phyloP scores from a whole-genome alignment of 2,329 filamentous ascomycete species.

The Tricladium varicosporioides region DNA sequence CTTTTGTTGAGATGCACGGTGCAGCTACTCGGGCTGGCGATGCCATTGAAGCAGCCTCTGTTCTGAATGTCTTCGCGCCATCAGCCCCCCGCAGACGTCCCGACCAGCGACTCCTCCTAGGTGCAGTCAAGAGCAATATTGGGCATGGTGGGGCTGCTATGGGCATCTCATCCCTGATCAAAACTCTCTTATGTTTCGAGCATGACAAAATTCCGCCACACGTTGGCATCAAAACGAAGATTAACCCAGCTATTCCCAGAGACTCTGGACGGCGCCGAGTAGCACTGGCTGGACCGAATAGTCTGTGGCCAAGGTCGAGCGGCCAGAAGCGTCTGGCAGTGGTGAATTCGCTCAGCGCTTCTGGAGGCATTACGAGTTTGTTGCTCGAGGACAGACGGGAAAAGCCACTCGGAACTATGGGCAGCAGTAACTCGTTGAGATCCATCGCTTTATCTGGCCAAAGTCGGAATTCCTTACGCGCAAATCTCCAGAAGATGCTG shows the following conservation, averaged over 20 bases:
- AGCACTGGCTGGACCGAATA: too few relatives aligned
- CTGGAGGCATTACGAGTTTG: slow-evolving; percentile 23
- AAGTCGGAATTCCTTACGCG: slow-evolving; percentile 4
- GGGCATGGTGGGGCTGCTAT: slow-evolving; percentile 31
- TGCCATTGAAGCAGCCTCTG: slow-evolving; percentile 38
- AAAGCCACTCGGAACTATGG: too few relatives aligned
- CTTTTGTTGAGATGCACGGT: slow-evolving; percentile 84
- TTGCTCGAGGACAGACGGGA: slow-evolving; percentile 19
- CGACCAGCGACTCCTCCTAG: slow-evolving; percentile 5
- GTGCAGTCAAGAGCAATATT: slow-evolving; percentile 41
- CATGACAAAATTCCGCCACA: slow-evolving; percentile 25
- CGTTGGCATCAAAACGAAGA: slow-evolving; percentile 4
- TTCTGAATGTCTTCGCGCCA: slow-evolving; percentile 41
- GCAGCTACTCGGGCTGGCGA: slow-evolving; percentile 84
- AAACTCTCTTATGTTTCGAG: slow-evolving; percentile 26
- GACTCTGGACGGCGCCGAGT: too few relatives aligned
- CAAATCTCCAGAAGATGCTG: slow-evolving; percentile 6
- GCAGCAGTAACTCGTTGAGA: too few relatives aligned
- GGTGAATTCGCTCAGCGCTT: too few relatives aligned
- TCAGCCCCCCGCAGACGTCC: neutral
- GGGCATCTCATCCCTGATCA: slow-evolving; percentile 29
- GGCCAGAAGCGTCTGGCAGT: too few relatives aligned
- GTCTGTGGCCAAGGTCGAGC: too few relatives aligned
- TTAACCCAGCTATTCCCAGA: neutral
- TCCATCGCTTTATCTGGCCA: slow-evolving; percentile 43